phyloP scores from a whole-genome alignment of 2,329 filamentous ascomycete species.

The Aureobasidium vineae region DNA sequence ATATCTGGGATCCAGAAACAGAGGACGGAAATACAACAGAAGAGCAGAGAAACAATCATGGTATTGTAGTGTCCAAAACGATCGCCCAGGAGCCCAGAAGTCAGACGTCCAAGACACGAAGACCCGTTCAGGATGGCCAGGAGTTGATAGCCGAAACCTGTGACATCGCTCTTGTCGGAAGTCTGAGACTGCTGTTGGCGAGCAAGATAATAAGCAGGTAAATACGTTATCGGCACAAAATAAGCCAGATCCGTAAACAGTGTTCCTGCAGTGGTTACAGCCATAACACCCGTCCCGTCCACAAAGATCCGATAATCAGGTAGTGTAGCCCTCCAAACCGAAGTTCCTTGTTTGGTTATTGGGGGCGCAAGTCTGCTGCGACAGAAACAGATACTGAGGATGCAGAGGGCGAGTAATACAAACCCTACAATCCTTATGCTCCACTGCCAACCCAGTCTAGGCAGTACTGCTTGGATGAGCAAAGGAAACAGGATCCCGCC shows the following conservation, averaged over 20 bases:
- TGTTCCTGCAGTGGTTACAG: slow-evolving; percentile 45
- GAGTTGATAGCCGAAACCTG: slow-evolving; percentile 75
- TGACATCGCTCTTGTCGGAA: slow-evolving; percentile 34
- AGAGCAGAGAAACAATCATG: slow-evolving; percentile 66
- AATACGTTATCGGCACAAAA: slow-evolving; percentile 72
- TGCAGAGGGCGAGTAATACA: slow-evolving; percentile 46
- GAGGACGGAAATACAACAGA: slow-evolving; percentile 66
- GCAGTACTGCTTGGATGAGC: slow-evolving; percentile 47
- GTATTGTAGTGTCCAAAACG: slow-evolving; percentile 79
- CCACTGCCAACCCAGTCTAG: slow-evolving; percentile 49
- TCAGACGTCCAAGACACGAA: slow-evolving; percentile 72
- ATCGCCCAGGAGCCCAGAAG: slow-evolving; percentile 78
- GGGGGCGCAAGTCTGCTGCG: slow-evolving; percentile 44
- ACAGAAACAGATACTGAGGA: slow-evolving; percentile 44
- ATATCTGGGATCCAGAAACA: slow-evolving; percentile 68
- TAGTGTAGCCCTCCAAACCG: slow-evolving; percentile 32
- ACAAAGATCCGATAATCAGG: slow-evolving; percentile 49
- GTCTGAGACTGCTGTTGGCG: not conserved
- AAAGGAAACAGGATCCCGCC: slow-evolving; percentile 52
- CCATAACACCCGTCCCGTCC: slow-evolving; percentile 39
- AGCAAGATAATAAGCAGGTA: slow-evolving; percentile 40
- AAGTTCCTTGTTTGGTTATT: slow-evolving; percentile 41
- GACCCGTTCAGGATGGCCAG: slow-evolving; percentile 80
- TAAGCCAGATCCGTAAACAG: slow-evolving; percentile 52
- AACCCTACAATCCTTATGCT: slow-evolving; percentile 49